phyloP scores from a whole-genome alignment of 2,329 filamentous ascomycete genomes.

The Paecilomyces formosus region DNA sequence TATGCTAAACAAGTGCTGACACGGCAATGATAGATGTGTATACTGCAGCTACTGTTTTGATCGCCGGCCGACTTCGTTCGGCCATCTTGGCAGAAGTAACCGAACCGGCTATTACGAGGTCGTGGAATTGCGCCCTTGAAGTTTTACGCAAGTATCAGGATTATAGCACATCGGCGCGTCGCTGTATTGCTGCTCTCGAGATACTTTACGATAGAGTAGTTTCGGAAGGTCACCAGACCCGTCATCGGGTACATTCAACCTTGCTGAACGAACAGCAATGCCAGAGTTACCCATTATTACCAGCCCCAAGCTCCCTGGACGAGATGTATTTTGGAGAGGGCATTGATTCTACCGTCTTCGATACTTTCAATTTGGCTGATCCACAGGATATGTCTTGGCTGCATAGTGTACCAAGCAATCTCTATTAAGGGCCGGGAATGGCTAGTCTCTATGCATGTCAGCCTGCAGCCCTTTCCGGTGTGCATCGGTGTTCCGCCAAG shows the following conservation, averaged over 20 bases:
- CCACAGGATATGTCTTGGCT: constrained; percentile 29
- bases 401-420: constrained; percentile 24
- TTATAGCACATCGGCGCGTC: constrained; percentile 23
- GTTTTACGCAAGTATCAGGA: constrained; percentile 23
- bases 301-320: constrained; percentile 4
- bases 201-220: constrained; percentile 22
- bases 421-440: constrained; percentile 11
- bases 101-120: constrained; percentile 14
- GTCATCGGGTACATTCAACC: neutral
- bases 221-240: constrained; percentile 9
- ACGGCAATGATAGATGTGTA: constrained; percentile 19
- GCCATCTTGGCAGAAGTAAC: constrained; percentile 18
- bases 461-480: neutral
- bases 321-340: constrained; percentile 21
- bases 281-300: neutral
- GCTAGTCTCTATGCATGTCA: neutral
- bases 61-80: constrained; percentile 23
- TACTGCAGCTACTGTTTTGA: constrained; percentile 26
- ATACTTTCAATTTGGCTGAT: constrained; percentile 19
- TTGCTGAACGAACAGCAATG: neutral
- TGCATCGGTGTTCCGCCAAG: neutral
- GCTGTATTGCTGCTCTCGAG: constrained; percentile 24
- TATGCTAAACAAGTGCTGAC: constrained; percentile 2
- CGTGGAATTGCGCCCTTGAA: constrained; percentile 22
- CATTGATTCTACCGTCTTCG: constrained; percentile 15